Evolutionary conservation across 2,329 filamentous ascomycete species (phyloP), one percentile per base, ranked within the genome.

Genomic region (Aspergillus calidoustus): DNA sequence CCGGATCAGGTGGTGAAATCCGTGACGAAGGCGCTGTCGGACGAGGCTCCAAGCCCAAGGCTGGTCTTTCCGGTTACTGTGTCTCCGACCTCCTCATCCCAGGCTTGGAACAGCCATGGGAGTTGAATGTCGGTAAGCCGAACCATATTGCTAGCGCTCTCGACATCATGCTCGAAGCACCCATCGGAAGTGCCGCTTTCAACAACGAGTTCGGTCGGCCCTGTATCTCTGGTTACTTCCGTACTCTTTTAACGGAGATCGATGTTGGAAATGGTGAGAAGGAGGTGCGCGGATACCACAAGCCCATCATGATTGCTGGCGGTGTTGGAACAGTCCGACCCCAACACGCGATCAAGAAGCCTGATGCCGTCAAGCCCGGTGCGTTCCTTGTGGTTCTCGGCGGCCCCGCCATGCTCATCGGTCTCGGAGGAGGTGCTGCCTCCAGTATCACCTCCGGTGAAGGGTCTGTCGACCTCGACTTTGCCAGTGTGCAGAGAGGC

Each of bases 161-260:
- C 43, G 93, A 98, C 74, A 98, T 99, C 69, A 98, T 99, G 94
- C 83, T 98, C 11, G 94, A 99, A 76, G 95, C 93, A 0, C 95
- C 95, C 0, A 95, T 99, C 69, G 95, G 95, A 41, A 95, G 91
- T 70, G 95, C 95, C 54, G 88, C 92, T 22, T 98, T 96, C 83
- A 98, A 98, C 82, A 99, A 99, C 74, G 95, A 97, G 73, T 99
- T 98, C 71, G 95, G 95, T 28, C 87, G 95, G 43, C 94, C 95
- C 41, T 93, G 90, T 72, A 89, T 96, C 13, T 86, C 90, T 3
- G 95, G 95, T 23, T 94, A 93, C 74, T 99, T 99, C 83, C 86
- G 94, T 63, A 99, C 95, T 0, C 84, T 99, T 43, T 87, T 96
- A 31, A 91, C 89, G 48, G 84, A 88, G 60, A 84, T 91, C 31